phyloP scores from a whole-genome alignment of 345 rosid species.

The Reutealis trisperma region DNA sequence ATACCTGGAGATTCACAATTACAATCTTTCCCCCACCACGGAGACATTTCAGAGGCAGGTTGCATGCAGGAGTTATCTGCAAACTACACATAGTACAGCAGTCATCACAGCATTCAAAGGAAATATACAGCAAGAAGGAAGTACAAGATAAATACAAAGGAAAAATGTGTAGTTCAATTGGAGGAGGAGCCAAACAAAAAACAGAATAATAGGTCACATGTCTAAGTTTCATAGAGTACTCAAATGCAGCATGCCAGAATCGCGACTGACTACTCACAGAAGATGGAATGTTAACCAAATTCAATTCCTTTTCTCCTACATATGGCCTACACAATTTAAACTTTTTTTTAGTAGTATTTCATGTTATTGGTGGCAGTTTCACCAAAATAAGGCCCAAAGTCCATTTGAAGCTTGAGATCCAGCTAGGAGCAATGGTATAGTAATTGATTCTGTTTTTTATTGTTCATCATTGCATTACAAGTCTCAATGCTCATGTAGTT shows the following conservation, averaged over 20 bases:
- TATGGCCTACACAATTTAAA: not conserved
- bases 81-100: conserved; percentile 52
- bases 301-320: not conserved
- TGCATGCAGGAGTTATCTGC: conserved; percentile 99
- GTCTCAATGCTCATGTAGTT: no score
- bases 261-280: not conserved
- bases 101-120: not conserved
- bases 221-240: not conserved
- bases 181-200: not conserved
- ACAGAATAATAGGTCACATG: not conserved
- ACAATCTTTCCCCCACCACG: conserved; percentile 90
- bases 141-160: not conserved
- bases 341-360: not conserved
- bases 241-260: not conserved
- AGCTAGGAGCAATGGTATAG: not conserved
- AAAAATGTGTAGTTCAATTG: not conserved
- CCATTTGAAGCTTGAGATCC: not conserved
- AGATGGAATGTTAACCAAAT: not conserved
- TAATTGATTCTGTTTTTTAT: not conserved
- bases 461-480: not conserved
- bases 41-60: conserved; percentile 89
- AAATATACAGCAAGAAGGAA: not conserved
- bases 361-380: not conserved
- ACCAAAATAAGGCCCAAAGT: not conserved
- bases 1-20: conserved; percentile 95